phyloP scores from a whole-genome alignment of 1,284 basidiomycete species.

The Xerocomus nothofagi region DNA sequence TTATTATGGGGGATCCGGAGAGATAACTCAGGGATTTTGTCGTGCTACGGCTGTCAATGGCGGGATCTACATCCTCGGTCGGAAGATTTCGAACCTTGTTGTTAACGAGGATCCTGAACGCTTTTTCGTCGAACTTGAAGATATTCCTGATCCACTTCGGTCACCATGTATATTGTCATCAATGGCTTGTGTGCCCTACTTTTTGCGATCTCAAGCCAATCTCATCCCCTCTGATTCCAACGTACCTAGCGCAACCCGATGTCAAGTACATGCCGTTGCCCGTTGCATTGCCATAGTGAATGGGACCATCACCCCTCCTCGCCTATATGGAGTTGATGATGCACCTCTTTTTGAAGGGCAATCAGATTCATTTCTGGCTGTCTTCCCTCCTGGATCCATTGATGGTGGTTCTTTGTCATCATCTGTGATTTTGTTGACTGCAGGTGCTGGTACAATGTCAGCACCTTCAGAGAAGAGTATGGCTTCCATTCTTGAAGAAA shows the following conservation, averaged over 20 bases:
- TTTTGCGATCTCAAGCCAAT: constrained; percentile 27
- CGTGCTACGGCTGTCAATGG: constrained; percentile 85
- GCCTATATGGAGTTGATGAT: constrained; percentile 21
- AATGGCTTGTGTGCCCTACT: constrained; percentile 35
- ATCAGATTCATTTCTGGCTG: constrained; percentile 53
- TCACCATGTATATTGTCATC: constrained; percentile 48
- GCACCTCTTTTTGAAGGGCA: constrained; percentile 23
- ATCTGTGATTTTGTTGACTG: constrained; percentile 71
- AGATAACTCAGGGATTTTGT: constrained; percentile 93
- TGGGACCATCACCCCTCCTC: constrained; percentile 36
- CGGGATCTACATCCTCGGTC: constrained; percentile 83
- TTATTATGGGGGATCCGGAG: constrained; percentile 91
- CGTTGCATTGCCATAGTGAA: constrained; percentile 73
- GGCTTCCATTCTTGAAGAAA: constrained; percentile 24
- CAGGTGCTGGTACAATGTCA: constrained; percentile 84
- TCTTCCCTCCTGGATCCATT: constrained; percentile 78
- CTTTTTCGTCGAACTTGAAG: constrained; percentile 56
- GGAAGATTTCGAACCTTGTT: constrained; percentile 45
- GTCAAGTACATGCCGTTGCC: constrained; percentile 40
- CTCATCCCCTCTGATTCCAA: background rate
- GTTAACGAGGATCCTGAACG: constrained; percentile 24
- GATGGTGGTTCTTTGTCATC: constrained; percentile 44
- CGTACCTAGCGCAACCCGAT: constrained; percentile 5
- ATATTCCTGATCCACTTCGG: constrained; percentile 55
- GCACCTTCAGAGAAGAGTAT: constrained; percentile 83